A percentile compares a stretch with the other conserved stretches of the same genome.
Conservation (phyloP, 352 stramenopile species). For the Pythium myriotylum region DNA sequence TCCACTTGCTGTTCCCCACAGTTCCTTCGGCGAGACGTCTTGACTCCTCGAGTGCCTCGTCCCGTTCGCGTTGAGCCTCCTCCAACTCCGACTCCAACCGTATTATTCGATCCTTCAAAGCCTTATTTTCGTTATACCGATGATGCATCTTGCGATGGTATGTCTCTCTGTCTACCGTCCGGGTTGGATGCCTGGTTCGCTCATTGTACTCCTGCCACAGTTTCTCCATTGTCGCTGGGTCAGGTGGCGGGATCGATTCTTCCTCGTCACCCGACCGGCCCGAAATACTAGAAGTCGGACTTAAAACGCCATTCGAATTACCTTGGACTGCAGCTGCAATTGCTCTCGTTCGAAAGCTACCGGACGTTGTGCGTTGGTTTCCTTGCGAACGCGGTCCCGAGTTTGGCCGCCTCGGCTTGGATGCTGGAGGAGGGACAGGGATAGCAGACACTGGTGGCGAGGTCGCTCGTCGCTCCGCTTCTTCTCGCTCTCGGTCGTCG, state of each 20-base stretch:
- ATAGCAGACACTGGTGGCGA: conserved; percentile 31
- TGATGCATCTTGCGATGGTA: conserved; percentile 80
- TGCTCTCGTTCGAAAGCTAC: conserved; percentile 28
- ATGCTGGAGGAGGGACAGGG: conserved; percentile 29
- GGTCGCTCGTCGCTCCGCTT: conserved; percentile 7
- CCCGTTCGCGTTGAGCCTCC: conserved; percentile 33
- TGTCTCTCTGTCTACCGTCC: conserved; percentile 44
- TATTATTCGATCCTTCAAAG: conserved; percentile 50
- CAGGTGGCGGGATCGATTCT: conserved; percentile 16
- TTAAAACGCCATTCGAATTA: neutral
- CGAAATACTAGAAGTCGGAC: neutral
- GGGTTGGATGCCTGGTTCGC: conserved; percentile 45
- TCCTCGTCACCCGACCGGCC: neutral
- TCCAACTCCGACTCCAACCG: conserved; percentile 52
- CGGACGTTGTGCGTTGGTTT: conserved; percentile 31
- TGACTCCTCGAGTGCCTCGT: conserved; percentile 33
- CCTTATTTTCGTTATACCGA: conserved; percentile 64
- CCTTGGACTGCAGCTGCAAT: conserved; percentile 10
- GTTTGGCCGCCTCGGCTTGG: conserved; percentile 25
- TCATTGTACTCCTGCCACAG: conserved; percentile 67
- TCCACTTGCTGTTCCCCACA: conserved; percentile 4
- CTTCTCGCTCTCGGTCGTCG: conserved; percentile 18
- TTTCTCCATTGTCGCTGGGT: conserved; percentile 50
- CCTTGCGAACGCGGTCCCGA: conserved; percentile 22
- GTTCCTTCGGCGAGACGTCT: conserved; percentile 11